phyloP scores from a whole-genome alignment of 495 filamentous ascomycete genomes.

The Poronia punctata region DNA sequence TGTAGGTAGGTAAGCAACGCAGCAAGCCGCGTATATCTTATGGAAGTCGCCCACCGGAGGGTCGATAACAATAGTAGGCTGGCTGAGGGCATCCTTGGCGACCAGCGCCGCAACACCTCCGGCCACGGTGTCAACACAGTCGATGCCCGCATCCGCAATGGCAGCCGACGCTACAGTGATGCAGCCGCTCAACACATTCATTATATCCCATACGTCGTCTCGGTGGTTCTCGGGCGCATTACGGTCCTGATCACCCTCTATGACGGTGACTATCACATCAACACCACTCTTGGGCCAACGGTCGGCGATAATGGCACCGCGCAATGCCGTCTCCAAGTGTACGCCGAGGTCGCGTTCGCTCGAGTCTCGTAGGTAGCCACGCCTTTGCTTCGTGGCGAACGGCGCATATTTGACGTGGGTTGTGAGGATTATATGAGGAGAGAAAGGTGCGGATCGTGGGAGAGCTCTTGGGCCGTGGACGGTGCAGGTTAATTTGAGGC shows the following conservation, averaged over 20 bases:
- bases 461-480: constrained; percentile 91
- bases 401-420: constrained; percentile 94
- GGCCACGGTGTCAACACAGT: constrained; percentile 84
- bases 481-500: constrained; percentile 82
- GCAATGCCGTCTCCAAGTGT: constrained; percentile 83
- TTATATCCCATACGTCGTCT: constrained; percentile 60
- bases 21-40: constrained; percentile 71
- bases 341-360: constrained; percentile 84
- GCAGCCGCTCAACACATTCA: constrained; percentile 86
- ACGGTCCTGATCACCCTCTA: constrained; percentile 72
- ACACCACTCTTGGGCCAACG: constrained; percentile 95
- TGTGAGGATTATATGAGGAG: constrained; percentile 80
- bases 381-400: constrained; percentile 74
- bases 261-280: constrained; percentile 82
- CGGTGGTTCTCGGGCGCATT: constrained; percentile 40
- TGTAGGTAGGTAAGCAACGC: constrained; percentile 80
- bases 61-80: constrained; percentile 63
- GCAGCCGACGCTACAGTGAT: constrained; percentile 95
- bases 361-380: constrained; percentile 80
- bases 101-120: constrained; percentile 86
- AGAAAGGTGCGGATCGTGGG: constrained; percentile 81
- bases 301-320: constrained; percentile 83
- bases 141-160: constrained; percentile 89
- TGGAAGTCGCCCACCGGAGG: constrained; percentile 74
- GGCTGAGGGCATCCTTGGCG: constrained; percentile 23